Evolutionary conservation across 2,329 filamentous ascomycete species (phyloP).

Genomic region (Colletotrichum euphorbiae): DNA sequence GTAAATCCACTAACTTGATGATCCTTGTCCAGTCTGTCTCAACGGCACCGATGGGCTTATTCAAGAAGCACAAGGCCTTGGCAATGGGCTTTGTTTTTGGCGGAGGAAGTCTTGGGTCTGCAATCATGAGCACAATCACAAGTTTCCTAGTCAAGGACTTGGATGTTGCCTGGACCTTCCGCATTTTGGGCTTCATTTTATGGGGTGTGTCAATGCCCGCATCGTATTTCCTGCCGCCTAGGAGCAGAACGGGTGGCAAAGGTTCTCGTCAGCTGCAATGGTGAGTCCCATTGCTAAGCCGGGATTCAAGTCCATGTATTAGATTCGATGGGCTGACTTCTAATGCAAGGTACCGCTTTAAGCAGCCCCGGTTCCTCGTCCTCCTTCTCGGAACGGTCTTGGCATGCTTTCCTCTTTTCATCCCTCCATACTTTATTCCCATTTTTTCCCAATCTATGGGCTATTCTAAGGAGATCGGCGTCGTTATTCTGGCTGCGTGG

Average conservation of each 20-base stretch:
- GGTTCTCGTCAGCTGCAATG: slow-evolving; percentile 42
- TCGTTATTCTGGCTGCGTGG: slow-evolving; percentile 44
- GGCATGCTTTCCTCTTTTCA: slow-evolving; percentile 45
- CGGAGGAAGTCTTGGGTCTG: slow-evolving; percentile 45
- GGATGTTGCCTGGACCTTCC: slow-evolving; percentile 45
- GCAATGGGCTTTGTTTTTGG: slow-evolving; percentile 47
- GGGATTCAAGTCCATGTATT: no score
- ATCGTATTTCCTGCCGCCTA: slow-evolving; percentile 41
- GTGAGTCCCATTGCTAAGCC: slow-evolving; percentile 19
- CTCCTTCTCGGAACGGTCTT: slow-evolving; percentile 43
- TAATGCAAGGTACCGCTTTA: slow-evolving; percentile 44
- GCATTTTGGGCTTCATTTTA: slow-evolving; percentile 44
- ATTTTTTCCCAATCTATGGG: slow-evolving; percentile 44
- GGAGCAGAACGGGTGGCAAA: not conserved
- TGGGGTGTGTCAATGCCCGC: slow-evolving; percentile 47
- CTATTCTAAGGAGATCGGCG: slow-evolving; percentile 40
- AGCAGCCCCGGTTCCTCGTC: slow-evolving; percentile 43
- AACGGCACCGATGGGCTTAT: slow-evolving; percentile 45
- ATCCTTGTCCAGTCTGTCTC: slow-evolving; percentile 42
- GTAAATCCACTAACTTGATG: not conserved
- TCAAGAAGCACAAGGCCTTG: slow-evolving; percentile 44
- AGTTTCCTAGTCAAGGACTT: slow-evolving; percentile 42
- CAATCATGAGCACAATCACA: slow-evolving; percentile 44
- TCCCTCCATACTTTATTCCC: slow-evolving; percentile 47
- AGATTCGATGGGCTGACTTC: not conserved